Evolutionary conservation across 441 rosid genomes (phyloP).

Genomic region (Mallotus repandus): DNA sequence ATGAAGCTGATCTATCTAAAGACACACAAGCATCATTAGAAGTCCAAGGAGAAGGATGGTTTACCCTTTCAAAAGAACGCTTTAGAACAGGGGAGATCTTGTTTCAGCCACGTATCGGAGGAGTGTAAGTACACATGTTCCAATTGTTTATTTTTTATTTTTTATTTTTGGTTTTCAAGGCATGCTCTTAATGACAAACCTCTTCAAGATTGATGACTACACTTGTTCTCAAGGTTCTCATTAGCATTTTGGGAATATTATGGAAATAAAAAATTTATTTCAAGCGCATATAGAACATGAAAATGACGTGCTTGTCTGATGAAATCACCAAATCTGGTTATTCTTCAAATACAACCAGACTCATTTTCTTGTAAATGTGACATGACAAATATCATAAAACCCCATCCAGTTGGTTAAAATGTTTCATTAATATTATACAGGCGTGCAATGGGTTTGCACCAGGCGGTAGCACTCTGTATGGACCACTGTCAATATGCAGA

Average conservation of each 20-base stretch:
- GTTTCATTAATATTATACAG: slow-evolving; percentile 33
- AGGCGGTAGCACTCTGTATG: slow-evolving; percentile 92
- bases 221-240: background rate
- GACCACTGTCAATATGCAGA: slow-evolving; percentile 79
- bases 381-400: background rate
- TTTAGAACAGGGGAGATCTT: slow-evolving; percentile 89
- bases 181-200: slow-evolving; percentile 2
- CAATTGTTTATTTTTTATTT: background rate
- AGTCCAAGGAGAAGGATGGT: slow-evolving; percentile 71
- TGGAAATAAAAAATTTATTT: background rate
- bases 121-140: slow-evolving; percentile 58
- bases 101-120: slow-evolving; percentile 81
- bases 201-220: background rate
- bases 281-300: background rate
- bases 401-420: background rate
- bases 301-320: background rate
- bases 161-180: background rate
- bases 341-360: background rate
- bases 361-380: background rate
- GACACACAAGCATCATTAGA: slow-evolving; percentile 65
- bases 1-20: slow-evolving; percentile 57
- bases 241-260: background rate
- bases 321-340: background rate
- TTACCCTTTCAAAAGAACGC: slow-evolving; percentile 78
- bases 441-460: slow-evolving; percentile 81